Conservation (phyloP, 75 land plant genomes). For the Sequoia sempervirens region DNA sequence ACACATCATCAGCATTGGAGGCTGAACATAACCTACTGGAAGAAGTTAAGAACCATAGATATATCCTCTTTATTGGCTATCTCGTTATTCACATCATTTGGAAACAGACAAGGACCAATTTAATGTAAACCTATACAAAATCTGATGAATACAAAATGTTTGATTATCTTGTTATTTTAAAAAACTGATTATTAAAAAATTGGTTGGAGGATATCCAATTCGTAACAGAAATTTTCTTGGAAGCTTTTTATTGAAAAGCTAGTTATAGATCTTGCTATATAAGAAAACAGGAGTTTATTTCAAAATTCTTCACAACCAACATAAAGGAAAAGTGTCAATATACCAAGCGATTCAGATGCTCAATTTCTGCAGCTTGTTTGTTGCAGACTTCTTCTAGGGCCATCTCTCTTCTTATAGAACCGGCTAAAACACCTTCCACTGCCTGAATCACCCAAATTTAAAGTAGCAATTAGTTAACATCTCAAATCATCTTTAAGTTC, state of each 20-base stretch:
- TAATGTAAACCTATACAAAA: not conserved
- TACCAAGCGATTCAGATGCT: constrained; percentile 61
- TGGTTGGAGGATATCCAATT: not conserved
- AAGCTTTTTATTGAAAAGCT: not conserved
- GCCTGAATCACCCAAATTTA: constrained; percentile 18
- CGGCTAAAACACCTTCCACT: constrained; percentile 18
- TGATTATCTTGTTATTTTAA: not conserved
- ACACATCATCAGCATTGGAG: not conserved
- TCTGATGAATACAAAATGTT: too few relatives aligned
- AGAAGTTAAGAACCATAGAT: not conserved
- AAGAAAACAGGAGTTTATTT: not conserved
- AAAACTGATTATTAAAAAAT: not conserved
- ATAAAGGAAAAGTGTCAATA: not conserved
- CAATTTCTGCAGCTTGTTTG: constrained; percentile 63
- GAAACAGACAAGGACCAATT: not conserved
- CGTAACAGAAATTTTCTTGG: not conserved
- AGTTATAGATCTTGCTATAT: too few relatives aligned
- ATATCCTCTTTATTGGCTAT: not conserved
- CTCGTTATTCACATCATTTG: not conserved
- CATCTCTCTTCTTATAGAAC: constrained; percentile 28
- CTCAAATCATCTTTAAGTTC: not conserved
- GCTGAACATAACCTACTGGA: not conserved
- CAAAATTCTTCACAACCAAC: not conserved
- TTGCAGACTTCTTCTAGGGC: constrained; percentile 50
- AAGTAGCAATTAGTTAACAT: not conserved